These are phyloP conservation scores for Handroanthus guayacan DNA, from an alignment of 257 asterid genomes.

Conservation along the genomic window DNA sequence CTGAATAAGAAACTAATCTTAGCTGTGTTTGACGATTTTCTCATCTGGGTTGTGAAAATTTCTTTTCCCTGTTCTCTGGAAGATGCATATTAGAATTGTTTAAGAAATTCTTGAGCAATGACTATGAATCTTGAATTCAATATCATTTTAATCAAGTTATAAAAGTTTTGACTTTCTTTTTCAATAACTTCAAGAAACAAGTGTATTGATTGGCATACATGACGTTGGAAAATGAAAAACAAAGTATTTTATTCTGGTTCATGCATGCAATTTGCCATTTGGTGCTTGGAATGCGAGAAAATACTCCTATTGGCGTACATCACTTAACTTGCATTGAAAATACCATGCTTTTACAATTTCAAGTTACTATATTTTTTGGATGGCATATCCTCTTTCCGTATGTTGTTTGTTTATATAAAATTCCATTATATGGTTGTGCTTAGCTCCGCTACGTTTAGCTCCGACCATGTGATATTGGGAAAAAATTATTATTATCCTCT, in stretches of 20 bases:
- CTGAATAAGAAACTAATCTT: neutral
- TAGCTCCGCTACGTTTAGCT: too few relatives aligned
- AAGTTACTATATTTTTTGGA: neutral
- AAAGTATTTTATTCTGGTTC: too few relatives aligned
- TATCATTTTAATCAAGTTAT: neutral
- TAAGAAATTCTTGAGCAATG: neutral
- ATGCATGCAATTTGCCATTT: neutral
- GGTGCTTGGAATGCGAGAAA: neutral
- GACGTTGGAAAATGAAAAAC: too few relatives aligned
- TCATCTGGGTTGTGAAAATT: constrained; percentile 22
- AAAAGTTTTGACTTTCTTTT: neutral
- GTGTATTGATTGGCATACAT: constrained; percentile 1
- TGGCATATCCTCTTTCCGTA: neutral
- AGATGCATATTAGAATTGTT: neutral
- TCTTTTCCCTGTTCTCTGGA: constrained; percentile 2
- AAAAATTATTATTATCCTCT: too few relatives aligned
- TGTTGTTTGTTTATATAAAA: neutral
- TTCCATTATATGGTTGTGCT: too few relatives aligned
- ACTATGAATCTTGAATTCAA: constrained; percentile 9
- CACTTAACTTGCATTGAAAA: neutral
- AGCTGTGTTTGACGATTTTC: too few relatives aligned
- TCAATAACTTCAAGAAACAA: neutral
- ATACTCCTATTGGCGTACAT: neutral
- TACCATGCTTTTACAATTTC: neutral
- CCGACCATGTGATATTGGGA: too few relatives aligned